Evolutionary conservation across 2,329 filamentous ascomycete genomes (phyloP), one percentile per base, ranked within the genome.

Genomic region (Aspergillus novoparasiticus): DNA sequence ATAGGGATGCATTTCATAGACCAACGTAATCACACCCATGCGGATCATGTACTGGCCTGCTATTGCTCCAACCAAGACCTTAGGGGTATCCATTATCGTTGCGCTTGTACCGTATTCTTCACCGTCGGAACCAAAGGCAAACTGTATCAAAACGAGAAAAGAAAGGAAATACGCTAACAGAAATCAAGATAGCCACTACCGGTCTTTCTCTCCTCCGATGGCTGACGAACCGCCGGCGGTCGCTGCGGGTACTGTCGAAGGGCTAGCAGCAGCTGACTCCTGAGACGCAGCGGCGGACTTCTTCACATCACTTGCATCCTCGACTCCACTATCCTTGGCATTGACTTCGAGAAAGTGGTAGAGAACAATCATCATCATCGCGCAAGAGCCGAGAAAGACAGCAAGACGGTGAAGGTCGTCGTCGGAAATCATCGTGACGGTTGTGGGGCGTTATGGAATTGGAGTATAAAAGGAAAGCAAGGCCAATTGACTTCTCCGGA

Each of bases 331-430:
- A 63, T 89, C 85, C 68, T 85, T 84, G n/a, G 92, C 87, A 76
- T 99, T 98, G 82, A 97, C 87, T 78, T 98, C 94, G 73, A 99
- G 89, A 82, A 96, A 98, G 80, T 98, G 93, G 81, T 99, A 98
- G 32, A 96, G 81, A 34, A 99, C 89, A 69, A 98, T 97, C 66
- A 99, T 86, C 51, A 97, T 84, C 92, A 98, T 94, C 67, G 94
- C 89, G 46, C 89, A 87, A 60, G 89, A 91, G 82, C 95, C 95
- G 64, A 99, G 91, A 78, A 97, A 94, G 78, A 98, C 89, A 78
- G 95, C 94, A 34, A 99, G 87, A 66, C 87, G 87, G 85, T 98
- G 97, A 73, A 99, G 89, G 69, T 95, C 89, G 78, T 86, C 83
- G 87, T 99, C 95, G 77, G 94, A 90, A 77, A 99, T 98, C 95